phyloP scores from a whole-genome alignment of 1,284 basidiomycete species.

The Puccinia novopanici region DNA sequence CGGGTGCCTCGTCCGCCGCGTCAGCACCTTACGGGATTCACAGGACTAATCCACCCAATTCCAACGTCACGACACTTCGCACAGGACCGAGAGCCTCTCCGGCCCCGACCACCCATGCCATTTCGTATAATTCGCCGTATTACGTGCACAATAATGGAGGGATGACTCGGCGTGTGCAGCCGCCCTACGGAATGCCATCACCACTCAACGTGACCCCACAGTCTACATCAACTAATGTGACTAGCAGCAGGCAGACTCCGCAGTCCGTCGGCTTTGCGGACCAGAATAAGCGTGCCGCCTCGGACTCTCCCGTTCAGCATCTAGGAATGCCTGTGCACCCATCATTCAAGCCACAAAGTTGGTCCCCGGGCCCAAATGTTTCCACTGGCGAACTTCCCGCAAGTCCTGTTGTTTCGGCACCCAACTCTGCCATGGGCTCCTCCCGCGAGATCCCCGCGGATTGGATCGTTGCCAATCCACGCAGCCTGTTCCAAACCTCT shows the following conservation, averaged over 20 bases:
- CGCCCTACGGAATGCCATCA: constrained; percentile 28
- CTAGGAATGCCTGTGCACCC: constrained; percentile 3
- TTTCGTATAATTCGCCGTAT: constrained; percentile 16
- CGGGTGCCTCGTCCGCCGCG: constrained; percentile 25
- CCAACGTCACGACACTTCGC: constrained; percentile 12
- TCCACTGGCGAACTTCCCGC: background rate
- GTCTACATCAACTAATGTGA: constrained; percentile 29
- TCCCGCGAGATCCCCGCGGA: constrained; percentile 34
- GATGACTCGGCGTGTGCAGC: constrained; percentile 1
- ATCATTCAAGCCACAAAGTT: constrained; percentile 13
- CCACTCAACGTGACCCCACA: constrained; percentile 38
- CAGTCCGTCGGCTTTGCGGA: constrained; percentile 30
- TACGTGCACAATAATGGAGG: background rate
- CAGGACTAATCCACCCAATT: background rate
- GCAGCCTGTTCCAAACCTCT: constrained; percentile 33
- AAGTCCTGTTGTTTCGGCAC: constrained; percentile 9
- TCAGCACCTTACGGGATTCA: background rate
- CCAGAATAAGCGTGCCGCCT: constrained; percentile 21
- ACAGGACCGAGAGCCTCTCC: constrained; percentile 24
- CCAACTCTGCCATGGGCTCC: constrained; percentile 18
- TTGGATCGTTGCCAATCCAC: constrained; percentile 33
- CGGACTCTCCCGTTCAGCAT: constrained; percentile 42
- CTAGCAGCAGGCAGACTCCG: background rate
- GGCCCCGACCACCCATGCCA: background rate
- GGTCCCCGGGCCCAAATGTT: constrained; percentile 9